Conservation (phyloP, 352 stramenopile species). For the Peronospora belbahrii region DNA sequence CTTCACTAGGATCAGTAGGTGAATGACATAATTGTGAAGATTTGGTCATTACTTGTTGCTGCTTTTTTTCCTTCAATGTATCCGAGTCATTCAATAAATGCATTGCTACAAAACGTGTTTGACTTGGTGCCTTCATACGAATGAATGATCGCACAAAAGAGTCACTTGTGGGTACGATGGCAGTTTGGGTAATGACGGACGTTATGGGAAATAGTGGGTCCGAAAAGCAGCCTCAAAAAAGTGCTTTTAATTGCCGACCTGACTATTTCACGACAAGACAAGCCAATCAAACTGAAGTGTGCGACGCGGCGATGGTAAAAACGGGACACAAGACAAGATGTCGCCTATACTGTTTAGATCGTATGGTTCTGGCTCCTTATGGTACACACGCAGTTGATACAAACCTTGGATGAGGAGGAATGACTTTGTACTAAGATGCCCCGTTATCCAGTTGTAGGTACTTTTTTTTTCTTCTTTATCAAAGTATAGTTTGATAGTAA, state of each 20-base stretch:
- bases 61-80: constrained; percentile 14
- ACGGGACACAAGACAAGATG: constrained; percentile 17
- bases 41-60: constrained; percentile 4
- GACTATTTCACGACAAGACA: no score
- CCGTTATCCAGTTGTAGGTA: constrained; percentile 25
- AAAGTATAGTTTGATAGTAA: no score
- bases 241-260: no score
- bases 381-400: no score
- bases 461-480: constrained; percentile 21
- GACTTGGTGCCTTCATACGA: constrained; percentile 19
- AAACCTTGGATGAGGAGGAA: constrained; percentile 12
- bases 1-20: constrained; percentile 24
- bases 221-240: no score
- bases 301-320: constrained; percentile 30
- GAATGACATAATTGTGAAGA: constrained; percentile 20
- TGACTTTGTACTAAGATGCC: constrained; percentile 9
- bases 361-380: constrained; percentile 11
- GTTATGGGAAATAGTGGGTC: no score
- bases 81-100: constrained; percentile 15
- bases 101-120: constrained; percentile 25
- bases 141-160: background rate
- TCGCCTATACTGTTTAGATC: constrained; percentile 16
- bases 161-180: constrained; percentile 11
- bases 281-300: constrained; percentile 20
- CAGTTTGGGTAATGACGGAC: constrained; percentile 24